Evolutionary conservation across 2,329 filamentous ascomycete species (phyloP), one percentile per base, ranked within the genome.

Genomic region (Stachybotrys elegans): DNA sequence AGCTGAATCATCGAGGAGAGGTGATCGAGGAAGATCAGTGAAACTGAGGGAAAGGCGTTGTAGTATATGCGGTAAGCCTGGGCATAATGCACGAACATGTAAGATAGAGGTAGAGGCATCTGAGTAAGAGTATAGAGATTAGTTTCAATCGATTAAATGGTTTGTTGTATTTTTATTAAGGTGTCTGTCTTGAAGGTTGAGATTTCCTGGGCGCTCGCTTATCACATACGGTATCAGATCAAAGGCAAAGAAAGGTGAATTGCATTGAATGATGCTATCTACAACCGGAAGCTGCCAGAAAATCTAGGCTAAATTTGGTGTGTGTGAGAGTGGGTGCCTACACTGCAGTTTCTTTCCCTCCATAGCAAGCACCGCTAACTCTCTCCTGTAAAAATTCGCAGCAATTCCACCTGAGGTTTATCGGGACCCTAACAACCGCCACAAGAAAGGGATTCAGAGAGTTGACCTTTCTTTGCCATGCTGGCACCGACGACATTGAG

Each of bases 381-480:
- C 27, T 41, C 22, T 20, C 39, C 23, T 20, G 39, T 22, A 25
- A 41, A 41, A 41, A 22, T 41, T 25, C 16, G 39, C 39, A 25
- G 39, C 39, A 41, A 41, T 25, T 41, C 39, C 39, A 41, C 39
- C 22, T 19, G 39, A 22, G 19, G 20, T 41, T 41, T 41, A 41
- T 41, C 39, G 39, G 39, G 39, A 27, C 39, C 39, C 39, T 41
- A 41, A 41, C 39, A 41, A 41, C 39, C 20, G 39, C 22, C 39
- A 41, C 12, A 41, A 41, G 39, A 41, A 41, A 23, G 39, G 39
- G 39, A 41, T 41, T 41, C 39, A 41, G 39, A 41, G 39, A 41
- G 39, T 23, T 22, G 39, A 41, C 39, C 39, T 41, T 41, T 35
- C 39, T 41, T 41, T 27, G n/a, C 39, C 39, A 41, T 41, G 39